These are phyloP conservation scores for Pyrenophora graminea DNA, from an alignment of 2,329 filamentous ascomycete species.

Conservation along the genomic window DNA sequence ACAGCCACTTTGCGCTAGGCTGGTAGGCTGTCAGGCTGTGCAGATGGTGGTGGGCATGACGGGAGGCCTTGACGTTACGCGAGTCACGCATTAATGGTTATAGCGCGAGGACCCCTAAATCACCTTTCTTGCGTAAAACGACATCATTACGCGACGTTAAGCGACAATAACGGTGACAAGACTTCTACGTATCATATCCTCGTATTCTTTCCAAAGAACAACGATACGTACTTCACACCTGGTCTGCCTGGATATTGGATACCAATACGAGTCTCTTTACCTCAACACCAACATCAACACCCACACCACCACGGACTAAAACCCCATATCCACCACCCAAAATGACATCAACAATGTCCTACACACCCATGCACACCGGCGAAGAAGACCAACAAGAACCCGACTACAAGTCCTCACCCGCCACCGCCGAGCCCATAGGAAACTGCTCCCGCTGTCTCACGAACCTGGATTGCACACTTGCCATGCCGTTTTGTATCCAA, in stretches of 20 bases:
- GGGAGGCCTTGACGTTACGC: slow-evolving; percentile 2
- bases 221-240: too few species aligned
- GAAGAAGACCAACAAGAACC: neutral
- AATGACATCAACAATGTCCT: too few species aligned
- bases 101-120: neutral
- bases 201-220: too few species aligned
- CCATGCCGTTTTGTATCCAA: slow-evolving; percentile 10
- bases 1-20: slow-evolving; percentile 4
- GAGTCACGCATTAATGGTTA: neutral
- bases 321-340: neutral
- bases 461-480: slow-evolving; percentile 9
- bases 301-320: neutral
- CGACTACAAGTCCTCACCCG: neutral
- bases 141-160: too few species aligned
- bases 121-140: too few species aligned
- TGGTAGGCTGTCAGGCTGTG: too few species aligned
- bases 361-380: too few species aligned
- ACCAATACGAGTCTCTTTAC: too few species aligned
- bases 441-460: slow-evolving; percentile 12
- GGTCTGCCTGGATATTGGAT: too few species aligned
- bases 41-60: neutral
- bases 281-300: too few species aligned
- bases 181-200: too few species aligned
- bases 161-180: too few species aligned
- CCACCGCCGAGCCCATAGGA: slow-evolving; percentile 8